phyloP scores from a whole-genome alignment of 257 asterid genomes.

The Osmanthus fragrans region DNA sequence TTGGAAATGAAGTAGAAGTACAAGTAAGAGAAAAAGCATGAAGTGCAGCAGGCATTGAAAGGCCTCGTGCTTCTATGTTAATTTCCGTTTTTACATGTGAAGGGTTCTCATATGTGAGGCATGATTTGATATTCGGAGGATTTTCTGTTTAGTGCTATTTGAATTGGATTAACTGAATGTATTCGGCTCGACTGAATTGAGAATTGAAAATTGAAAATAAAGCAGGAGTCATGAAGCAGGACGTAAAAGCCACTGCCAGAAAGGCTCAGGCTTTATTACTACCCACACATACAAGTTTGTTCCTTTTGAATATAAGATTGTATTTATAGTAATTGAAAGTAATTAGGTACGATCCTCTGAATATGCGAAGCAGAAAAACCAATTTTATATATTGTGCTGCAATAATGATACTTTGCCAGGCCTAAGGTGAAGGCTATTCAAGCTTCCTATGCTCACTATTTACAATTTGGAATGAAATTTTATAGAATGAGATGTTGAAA shows the following conservation, averaged over 20 bases:
- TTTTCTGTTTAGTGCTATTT: neutral
- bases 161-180: neutral
- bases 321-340: neutral
- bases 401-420: neutral
- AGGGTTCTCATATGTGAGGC: neutral
- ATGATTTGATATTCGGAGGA: neutral
- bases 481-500: neutral
- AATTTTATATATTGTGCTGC: neutral
- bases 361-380: neutral
- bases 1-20: neutral
- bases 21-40: neutral
- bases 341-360: neutral
- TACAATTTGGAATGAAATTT: neutral
- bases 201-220: neutral
- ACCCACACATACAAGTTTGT: neutral
- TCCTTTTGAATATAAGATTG: neutral
- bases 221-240: neutral
- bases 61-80: neutral
- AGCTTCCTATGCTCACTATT: neutral
- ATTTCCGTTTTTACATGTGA: slow-evolving; percentile 1
- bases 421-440: neutral
- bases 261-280: neutral
- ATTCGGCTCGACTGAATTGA: neutral
- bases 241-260: neutral
- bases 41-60: neutral